Evolutionary conservation across 208 protist species (phyloP).

Genomic region (Acanthamoeba culbertsoni): DNA sequence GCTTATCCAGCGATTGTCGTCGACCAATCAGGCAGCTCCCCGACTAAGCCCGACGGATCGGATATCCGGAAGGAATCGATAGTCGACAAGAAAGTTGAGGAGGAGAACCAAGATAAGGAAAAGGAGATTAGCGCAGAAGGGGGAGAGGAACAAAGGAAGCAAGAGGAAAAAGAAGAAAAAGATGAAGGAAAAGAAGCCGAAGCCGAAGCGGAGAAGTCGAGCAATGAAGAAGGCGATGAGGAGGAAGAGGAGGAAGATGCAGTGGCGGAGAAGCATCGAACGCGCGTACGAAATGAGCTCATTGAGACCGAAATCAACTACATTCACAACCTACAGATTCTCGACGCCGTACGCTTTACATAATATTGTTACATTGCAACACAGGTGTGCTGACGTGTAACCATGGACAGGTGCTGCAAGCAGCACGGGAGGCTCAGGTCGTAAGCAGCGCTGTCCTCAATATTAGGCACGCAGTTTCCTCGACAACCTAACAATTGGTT

Average conservation of each 20-base stretch:
- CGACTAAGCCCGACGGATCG: background rate
- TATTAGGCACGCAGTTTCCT: background rate
- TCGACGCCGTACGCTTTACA: background rate
- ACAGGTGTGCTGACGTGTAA: background rate
- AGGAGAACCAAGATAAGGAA: background rate
- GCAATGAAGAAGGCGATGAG: background rate
- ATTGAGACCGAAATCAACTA: constrained; percentile 53
- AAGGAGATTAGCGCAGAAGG: background rate
- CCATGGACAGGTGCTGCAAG: background rate
- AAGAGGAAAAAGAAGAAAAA: background rate
- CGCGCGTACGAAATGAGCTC: background rate
- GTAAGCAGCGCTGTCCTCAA: background rate
- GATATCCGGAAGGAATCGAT: background rate
- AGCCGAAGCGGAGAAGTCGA: background rate
- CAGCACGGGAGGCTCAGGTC: background rate
- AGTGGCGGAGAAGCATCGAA: background rate
- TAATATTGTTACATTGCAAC: background rate
- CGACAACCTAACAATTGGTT: background rate
- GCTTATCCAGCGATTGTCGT: background rate
- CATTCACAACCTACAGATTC: constrained; percentile 42
- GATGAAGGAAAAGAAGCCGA: background rate
- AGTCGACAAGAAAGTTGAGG: background rate
- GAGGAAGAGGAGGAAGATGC: background rate
- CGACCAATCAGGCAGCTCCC: background rate
- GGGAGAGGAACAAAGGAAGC: background rate